A percentile compares a stretch with the other conserved stretches of the same genome.
phyloP scores from a whole-genome alignment of 2,329 filamentous ascomycete species.

The Lasiodiplodia hormozganensis region DNA sequence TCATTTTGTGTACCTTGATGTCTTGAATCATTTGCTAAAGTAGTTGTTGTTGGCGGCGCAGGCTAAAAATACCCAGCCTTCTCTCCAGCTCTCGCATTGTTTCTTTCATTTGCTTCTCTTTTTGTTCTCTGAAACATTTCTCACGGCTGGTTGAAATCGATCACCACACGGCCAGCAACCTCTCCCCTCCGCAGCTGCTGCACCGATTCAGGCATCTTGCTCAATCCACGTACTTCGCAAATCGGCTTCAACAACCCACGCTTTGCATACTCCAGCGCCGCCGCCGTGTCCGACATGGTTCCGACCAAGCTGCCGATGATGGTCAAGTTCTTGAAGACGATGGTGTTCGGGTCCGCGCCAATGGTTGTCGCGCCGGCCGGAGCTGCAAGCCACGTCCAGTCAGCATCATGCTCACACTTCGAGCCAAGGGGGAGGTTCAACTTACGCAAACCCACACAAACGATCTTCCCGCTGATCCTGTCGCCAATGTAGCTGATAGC shows the following conservation, averaged over 20 bases:
- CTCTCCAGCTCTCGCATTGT: too few species aligned
- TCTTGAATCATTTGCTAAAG: neutral
- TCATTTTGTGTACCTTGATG: neutral
- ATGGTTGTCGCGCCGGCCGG: conserved; percentile 34
- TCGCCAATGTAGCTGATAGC: conserved; percentile 54
- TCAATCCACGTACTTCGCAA: conserved; percentile 56
- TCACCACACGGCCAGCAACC: conserved; percentile 60
- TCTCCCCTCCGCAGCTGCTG: conserved; percentile 58
- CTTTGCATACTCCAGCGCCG: conserved; percentile 56
- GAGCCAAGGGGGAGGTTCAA: neutral
- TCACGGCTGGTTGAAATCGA: conserved; percentile 58
- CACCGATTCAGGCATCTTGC: conserved; percentile 58
- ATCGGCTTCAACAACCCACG: conserved; percentile 59
- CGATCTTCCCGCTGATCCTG: conserved; percentile 53
- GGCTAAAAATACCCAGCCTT: too few species aligned
- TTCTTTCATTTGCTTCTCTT: neutral
- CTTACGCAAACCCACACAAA: conserved; percentile 57
- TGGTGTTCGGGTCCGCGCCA: conserved; percentile 43
- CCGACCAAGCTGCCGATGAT: conserved; percentile 52
- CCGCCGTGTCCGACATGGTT: conserved; percentile 56
- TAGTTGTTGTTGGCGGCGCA: too few species aligned
- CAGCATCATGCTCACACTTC: too few species aligned
- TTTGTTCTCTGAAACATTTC: neutral
- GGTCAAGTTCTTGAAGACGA: conserved; percentile 46
- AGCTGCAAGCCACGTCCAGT: neutral